Base-by-base conservation (phyloP, 2,329 filamentous ascomycete genomes). In the Alternaria sp. region DNA sequence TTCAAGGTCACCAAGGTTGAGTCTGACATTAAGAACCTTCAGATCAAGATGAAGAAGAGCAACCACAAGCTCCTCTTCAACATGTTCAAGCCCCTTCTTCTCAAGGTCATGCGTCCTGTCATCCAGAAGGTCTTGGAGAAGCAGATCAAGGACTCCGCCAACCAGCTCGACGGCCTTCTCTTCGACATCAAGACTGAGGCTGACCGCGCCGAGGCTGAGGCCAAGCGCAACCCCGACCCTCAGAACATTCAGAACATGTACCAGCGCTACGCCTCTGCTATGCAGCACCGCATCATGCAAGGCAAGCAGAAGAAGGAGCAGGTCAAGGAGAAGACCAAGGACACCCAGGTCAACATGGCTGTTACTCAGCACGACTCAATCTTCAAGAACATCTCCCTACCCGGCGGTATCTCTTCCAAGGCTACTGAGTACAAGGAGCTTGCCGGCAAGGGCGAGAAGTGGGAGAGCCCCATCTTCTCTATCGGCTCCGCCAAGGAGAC, bases 1-100 rank as follows among this genome's bases (percentile, higher is more conserved):
- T 95, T 98, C 88, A 97, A 97, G 87, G 87, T 98, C 64, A 93
- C 97, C 76, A 94, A 92, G 80, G 91, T 97, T 4, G 86, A 92
- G 44, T 92, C 97, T 20, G 89, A 93, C 72, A 88, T 97, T 71
- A 92, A 92, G 82, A 79, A 94, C 75, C 86, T 97, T 61, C 88
- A 91, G 71, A 90, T 99, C 83, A 97, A 97, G 84, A 81, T 99
- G 69, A 94, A 94, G 86, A 89, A 97, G 85, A 97, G 94, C 56
- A 96, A 91, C 80, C 94, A 98, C 87, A 99, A 97, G 87, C 76
- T 96, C 12, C 86, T 98, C 21, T 97, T 98, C 80, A 84, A 84
- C 58, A 78, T 97, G 41, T 91, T 95, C 85, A 97, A 97, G 86
- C 93, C 94, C 5, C 78, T 98, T 25, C 86, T 97, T 69, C 87